Base-by-base conservation (phyloP, 805 yeast genomes). In the Candida andamanensis region DNA sequence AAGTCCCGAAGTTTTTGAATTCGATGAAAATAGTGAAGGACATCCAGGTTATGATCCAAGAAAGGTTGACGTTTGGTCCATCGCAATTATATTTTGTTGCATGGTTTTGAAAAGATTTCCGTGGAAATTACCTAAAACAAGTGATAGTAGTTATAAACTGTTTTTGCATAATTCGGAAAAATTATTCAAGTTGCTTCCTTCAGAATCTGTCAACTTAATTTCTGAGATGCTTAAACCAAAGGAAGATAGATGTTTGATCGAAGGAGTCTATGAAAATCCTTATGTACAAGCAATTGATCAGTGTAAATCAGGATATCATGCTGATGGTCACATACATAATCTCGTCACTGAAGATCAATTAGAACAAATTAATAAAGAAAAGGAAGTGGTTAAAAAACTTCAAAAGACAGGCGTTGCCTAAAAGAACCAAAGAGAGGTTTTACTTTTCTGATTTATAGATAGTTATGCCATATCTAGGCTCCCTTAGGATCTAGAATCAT, bases 71-170 rank as follows among this genome's bases (percentile, higher is more conserved):
- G 75, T 89, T 15, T 90, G 98, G 98, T 85, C 95, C 1, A 65
- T 85, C 32, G 97, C 95, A 0, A 85, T 90, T 17, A 85, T 92
- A 32, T 90, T 73, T 52, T 86, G 95, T 54, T 89, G 97, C 60
- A 84, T 87, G 89, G 68, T 81, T 2, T 62, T 89, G 44, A 75
- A 82, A 44, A 62, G 95, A 39, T 90, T 90, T 59, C 97, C 98
- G 1, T 90, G 98, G 98, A 86, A 86, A 54, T 74, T 89, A 2
- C 96, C 97, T n/a, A 78, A 80, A 43, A 58, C 63, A 16, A 63
- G 76, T 5, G 96, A 89, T 54, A 77, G 77, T 33, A 78, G 92
- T 4, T 90, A 72, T 63, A 71, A 76, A 36, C 69, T 85, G 39
- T 90, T 81, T 50, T 59, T 70, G 16, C 33, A 35, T 17, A 27